Conservation (phyloP, 2,329 filamentous ascomycete species). For the Aspergillus sojae region DNA sequence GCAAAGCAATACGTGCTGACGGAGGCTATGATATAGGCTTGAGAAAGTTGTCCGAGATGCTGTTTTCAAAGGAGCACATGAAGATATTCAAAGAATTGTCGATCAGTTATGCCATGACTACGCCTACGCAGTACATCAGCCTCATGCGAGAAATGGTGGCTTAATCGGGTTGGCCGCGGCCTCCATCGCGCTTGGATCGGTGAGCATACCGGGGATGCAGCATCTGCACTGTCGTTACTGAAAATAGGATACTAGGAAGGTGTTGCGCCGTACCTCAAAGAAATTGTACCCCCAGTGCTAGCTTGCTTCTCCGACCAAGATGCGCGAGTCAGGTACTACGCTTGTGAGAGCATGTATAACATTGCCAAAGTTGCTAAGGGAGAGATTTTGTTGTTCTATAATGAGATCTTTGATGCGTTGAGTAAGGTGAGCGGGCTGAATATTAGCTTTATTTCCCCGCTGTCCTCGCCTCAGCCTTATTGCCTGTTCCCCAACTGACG, state of each 20-base stretch:
- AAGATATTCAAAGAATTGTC: slow-evolving; percentile 81
- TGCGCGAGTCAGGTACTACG: slow-evolving; percentile 95
- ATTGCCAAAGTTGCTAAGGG: slow-evolving; percentile 99
- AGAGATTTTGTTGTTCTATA: slow-evolving; percentile 95
- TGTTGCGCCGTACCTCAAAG: slow-evolving; percentile 84
- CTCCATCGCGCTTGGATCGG: slow-evolving; percentile 89
- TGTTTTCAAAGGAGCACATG: slow-evolving; percentile 73
- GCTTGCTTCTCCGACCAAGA: slow-evolving; percentile 98
- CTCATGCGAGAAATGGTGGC: slow-evolving; percentile 93
- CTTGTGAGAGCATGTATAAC: slow-evolving; percentile 99
- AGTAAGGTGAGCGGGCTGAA: slow-evolving; percentile 76
- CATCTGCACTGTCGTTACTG: slow-evolving; percentile 4
- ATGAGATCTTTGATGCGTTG: slow-evolving; percentile 95
- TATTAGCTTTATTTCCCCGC: neutral
- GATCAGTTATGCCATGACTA: slow-evolving; percentile 97
- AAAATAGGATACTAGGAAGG: slow-evolving; percentile 60
- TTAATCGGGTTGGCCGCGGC: slow-evolving; percentile 94
- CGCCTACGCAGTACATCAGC: slow-evolving; percentile 95
- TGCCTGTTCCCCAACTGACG: slow-evolving; percentile 16
- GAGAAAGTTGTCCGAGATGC: slow-evolving; percentile 89
- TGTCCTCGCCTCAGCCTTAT: neutral
- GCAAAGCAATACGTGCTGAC: slow-evolving; percentile 10
- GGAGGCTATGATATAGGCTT: slow-evolving; percentile 59
- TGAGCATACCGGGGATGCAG: slow-evolving; percentile 53
- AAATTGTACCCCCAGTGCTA: slow-evolving; percentile 93